Evolutionary conservation across 768 basidiomycete genomes (phyloP).

Genomic region (Cubamyces sp.): DNA sequence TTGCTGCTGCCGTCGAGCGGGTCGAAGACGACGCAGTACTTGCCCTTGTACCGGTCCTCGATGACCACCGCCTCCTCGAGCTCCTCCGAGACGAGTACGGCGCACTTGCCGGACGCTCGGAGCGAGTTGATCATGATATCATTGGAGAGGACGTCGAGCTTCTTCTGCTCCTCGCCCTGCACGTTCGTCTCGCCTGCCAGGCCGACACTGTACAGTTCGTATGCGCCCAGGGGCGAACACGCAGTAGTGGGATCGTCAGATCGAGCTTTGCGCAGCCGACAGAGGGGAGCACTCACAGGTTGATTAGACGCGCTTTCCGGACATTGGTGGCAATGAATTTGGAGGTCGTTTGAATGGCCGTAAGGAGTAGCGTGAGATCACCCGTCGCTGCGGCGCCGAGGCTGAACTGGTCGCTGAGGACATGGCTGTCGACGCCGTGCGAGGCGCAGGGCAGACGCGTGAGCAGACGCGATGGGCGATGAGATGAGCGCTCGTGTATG

Average conservation of each 20-base stretch:
- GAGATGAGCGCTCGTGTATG: slow-evolving; percentile 17
- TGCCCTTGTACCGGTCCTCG: slow-evolving; percentile 77
- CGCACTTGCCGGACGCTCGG: slow-evolving; percentile 93
- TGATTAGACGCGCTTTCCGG: slow-evolving; percentile 94
- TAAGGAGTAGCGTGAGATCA: slow-evolving; percentile 92
- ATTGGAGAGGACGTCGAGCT: slow-evolving; percentile 95
- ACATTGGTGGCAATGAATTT: slow-evolving; percentile 99
- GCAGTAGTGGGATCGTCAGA: slow-evolving; percentile 2
- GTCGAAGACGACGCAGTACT: slow-evolving; percentile 98
- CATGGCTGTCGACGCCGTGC: slow-evolving; percentile 59
- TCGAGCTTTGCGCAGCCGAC: neutral
- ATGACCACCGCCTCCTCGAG: slow-evolving; percentile 92
- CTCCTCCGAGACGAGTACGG: slow-evolving; percentile 97
- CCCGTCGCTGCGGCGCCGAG: slow-evolving; percentile 86
- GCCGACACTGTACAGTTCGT: slow-evolving; percentile 69
- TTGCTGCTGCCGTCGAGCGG: slow-evolving; percentile 96
- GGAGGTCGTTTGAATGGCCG: slow-evolving; percentile 93
- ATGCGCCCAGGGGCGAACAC: slow-evolving; percentile 1
- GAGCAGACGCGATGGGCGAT: neutral
- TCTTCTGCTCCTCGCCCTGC: slow-evolving; percentile 99
- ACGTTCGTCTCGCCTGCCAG: slow-evolving; percentile 96
- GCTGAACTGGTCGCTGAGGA: slow-evolving; percentile 82
- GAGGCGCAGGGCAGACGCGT: slow-evolving; percentile 10
- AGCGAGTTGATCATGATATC: slow-evolving; percentile 99
- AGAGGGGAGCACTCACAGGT: slow-evolving; percentile 65